Evolutionary conservation across 345 rosid species (phyloP).

Genomic region (Erucastrum elatum): DNA sequence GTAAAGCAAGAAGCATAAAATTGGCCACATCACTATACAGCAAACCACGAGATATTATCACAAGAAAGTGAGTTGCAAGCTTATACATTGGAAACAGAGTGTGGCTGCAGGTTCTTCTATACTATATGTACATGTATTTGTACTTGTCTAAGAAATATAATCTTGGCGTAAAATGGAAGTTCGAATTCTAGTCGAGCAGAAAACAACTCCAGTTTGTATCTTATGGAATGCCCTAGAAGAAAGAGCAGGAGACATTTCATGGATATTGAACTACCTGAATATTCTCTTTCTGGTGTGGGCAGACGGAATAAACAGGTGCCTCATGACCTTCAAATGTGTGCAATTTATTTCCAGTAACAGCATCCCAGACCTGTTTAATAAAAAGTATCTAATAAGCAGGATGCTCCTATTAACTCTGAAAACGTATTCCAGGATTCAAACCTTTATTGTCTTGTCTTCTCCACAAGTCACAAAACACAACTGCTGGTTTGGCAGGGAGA

Average conservation of each 20-base stretch:
- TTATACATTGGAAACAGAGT: constrained; percentile 1
- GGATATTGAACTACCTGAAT: constrained; percentile 50
- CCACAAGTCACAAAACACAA: constrained; percentile 66
- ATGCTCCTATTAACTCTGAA: background rate
- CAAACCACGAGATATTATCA: background rate
- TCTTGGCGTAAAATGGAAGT: background rate
- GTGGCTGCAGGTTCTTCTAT: constrained; percentile 8
- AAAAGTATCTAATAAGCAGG: constrained; percentile 2
- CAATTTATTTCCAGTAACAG: constrained; percentile 50
- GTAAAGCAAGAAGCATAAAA: background rate
- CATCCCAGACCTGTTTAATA: constrained; percentile 63
- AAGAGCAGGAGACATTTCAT: background rate
- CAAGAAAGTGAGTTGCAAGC: constrained; percentile 15
- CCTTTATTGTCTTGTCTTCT: constrained; percentile 73
- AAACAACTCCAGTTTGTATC: background rate
- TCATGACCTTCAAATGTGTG: constrained; percentile 76
- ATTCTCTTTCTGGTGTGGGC: constrained; percentile 64
- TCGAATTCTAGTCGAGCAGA: constrained; percentile 8
- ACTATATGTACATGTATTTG: background rate
- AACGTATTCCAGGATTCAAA: constrained; percentile 25
- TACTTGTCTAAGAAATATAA: background rate
- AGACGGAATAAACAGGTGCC: constrained; percentile 71
- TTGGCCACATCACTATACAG: background rate
- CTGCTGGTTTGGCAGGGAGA: constrained; percentile 63
- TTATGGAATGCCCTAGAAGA: background rate